phyloP scores from a whole-genome alignment of 768 basidiomycete genomes.

The Podaxis sp. region DNA sequence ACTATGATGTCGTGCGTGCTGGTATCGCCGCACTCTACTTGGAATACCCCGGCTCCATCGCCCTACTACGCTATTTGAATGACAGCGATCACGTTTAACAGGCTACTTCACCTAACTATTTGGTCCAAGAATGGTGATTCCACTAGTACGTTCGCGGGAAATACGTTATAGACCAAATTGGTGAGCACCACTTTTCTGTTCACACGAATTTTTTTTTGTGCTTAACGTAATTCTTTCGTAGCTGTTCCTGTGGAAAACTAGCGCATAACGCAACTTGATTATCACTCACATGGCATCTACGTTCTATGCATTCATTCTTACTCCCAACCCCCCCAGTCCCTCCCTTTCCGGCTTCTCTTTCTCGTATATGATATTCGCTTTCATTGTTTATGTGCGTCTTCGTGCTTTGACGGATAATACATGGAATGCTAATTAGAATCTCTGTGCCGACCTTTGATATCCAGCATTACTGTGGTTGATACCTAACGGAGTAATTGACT shows the following conservation, averaged over 20 bases:
- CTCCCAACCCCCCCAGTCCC: not conserved
- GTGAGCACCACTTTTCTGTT: not conserved
- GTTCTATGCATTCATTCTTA: not conserved
- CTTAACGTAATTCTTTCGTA: not conserved
- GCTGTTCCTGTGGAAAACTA: not conserved
- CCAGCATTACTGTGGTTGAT: not conserved
- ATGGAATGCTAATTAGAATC: conserved; percentile 10
- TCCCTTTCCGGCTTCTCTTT: not conserved
- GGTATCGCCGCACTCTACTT: conserved; percentile 4
- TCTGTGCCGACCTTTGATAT: not conserved
- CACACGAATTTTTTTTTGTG: not conserved
- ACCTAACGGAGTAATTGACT: not conserved
- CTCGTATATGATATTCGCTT: not conserved
- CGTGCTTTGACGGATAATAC: conserved; percentile 4
- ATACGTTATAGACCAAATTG: conserved; percentile 4
- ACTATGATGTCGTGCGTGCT: not conserved
- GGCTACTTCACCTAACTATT: not conserved
- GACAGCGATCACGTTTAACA: not conserved
- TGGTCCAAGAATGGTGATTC: not conserved
- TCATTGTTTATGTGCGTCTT: not conserved
- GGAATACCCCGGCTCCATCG: not conserved
- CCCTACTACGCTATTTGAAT: not conserved
- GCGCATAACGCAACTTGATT: not conserved
- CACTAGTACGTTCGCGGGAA: not conserved
- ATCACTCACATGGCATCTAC: not conserved